phyloP scores from a whole-genome alignment of 2,329 filamentous ascomycete genomes.

The Penicillium aurantiogriseum region DNA sequence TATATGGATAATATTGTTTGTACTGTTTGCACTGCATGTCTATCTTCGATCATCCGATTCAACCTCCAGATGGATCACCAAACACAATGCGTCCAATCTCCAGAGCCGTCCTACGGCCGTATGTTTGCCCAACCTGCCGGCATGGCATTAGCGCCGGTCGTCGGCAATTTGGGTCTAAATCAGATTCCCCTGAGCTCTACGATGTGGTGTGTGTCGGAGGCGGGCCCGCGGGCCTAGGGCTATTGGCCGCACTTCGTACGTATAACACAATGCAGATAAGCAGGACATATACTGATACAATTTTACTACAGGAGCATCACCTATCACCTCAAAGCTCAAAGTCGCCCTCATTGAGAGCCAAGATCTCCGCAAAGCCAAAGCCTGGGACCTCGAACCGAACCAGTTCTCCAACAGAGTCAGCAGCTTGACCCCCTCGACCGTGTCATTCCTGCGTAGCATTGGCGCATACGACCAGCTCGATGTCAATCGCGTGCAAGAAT shows the following conservation, averaged over 20 bases:
- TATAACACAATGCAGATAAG: slow-evolving; percentile 9
- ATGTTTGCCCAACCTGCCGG: slow-evolving; percentile 43
- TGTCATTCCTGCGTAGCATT: slow-evolving; percentile 76
- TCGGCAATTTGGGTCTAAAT: slow-evolving; percentile 36
- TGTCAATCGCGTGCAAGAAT: slow-evolving; percentile 72
- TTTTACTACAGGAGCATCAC: slow-evolving; percentile 63
- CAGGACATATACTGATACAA: slow-evolving; percentile 6
- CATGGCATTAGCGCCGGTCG: slow-evolving; percentile 25
- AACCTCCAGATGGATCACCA: slow-evolving; percentile 7
- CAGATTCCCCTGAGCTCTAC: slow-evolving; percentile 68
- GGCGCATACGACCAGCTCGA: slow-evolving; percentile 82
- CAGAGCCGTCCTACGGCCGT: slow-evolving; percentile 35
- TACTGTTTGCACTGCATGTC: slow-evolving; percentile 24
- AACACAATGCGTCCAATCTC: slow-evolving; percentile 37
- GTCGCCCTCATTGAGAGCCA: slow-evolving; percentile 90
- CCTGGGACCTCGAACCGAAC: slow-evolving; percentile 64
- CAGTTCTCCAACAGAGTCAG: slow-evolving; percentile 92
- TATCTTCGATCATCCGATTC: slow-evolving; percentile 15
- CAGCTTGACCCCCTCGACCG: slow-evolving; percentile 85
- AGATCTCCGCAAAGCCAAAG: slow-evolving; percentile 67
- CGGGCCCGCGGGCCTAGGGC: slow-evolving; percentile 82
- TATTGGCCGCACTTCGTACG: slow-evolving; percentile 73
- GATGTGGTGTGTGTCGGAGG: slow-evolving; percentile 91
- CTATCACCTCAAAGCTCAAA: slow-evolving; percentile 71
- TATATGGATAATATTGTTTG: slow-evolving; percentile 14